These are phyloP conservation scores for Xylaria multiplex DNA, from an alignment of 2,329 filamentous ascomycete species.

Conservation along the genomic window DNA sequence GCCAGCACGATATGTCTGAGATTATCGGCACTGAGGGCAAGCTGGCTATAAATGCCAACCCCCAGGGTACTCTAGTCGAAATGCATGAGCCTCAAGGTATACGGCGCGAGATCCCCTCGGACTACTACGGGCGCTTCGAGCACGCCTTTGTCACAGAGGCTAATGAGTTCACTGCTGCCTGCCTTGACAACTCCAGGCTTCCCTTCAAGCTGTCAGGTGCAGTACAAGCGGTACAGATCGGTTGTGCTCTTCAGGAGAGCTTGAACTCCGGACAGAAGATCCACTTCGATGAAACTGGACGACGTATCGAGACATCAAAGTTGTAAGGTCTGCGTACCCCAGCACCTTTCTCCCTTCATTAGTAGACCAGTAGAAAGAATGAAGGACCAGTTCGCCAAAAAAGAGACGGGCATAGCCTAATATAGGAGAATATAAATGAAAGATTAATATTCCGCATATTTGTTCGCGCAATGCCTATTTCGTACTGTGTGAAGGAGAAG, in stretches of 20 bases:
- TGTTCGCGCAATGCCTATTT: too few species aligned
- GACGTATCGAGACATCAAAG: conserved; percentile 53
- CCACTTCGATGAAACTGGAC: conserved; percentile 65
- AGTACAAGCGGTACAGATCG: conserved; percentile 69
- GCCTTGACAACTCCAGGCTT: conserved; percentile 57
- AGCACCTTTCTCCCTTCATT: not conserved
- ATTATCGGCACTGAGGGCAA: conserved; percentile 75
- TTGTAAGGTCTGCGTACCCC: conserved; percentile 44
- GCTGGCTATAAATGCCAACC: conserved; percentile 68
- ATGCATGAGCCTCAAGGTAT: conserved; percentile 64
- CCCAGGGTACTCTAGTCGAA: conserved; percentile 64
- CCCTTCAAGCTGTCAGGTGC: conserved; percentile 53
- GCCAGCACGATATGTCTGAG: conserved; percentile 74
- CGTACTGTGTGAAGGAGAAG: too few species aligned
- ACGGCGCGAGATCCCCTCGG: conserved; percentile 66
- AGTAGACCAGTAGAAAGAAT: not conserved
- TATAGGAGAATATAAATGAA: too few species aligned
- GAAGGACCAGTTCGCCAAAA: too few species aligned
- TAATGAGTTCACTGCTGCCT: conserved; percentile 69
- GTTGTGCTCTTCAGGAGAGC: conserved; percentile 66
- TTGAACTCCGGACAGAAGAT: conserved; percentile 66
- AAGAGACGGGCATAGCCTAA: too few species aligned
- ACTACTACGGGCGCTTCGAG: conserved; percentile 72
- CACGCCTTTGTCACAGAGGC: conserved; percentile 71
- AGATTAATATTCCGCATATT: too few species aligned